These are phyloP conservation scores for Apophysomyces sp. DNA, from an alignment of 371 early-diverging fungal genomes.

Conservation along the genomic window DNA sequence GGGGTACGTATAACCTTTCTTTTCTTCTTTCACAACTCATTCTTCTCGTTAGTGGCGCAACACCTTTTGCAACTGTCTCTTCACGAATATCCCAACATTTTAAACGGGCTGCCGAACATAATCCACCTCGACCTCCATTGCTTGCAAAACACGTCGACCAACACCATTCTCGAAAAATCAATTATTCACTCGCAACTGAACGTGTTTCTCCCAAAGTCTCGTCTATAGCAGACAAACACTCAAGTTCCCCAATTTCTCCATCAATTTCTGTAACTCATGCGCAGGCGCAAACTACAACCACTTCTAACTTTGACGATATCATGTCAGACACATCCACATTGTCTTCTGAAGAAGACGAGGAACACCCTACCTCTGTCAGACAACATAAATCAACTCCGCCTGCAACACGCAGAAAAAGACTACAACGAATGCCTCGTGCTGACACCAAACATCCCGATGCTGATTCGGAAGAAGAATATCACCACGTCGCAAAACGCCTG, in stretches of 20 bases:
- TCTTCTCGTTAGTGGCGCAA: slow-evolving; percentile 56
- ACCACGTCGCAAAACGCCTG: slow-evolving; percentile 10
- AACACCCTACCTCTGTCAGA: slow-evolving; percentile 2
- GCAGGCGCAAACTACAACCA: slow-evolving; percentile 2
- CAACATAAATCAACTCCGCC: slow-evolving; percentile 5
- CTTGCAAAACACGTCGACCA: slow-evolving; percentile 74
- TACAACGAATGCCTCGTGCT: neutral
- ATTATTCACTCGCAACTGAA: slow-evolving; percentile 69
- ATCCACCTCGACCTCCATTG: slow-evolving; percentile 74
- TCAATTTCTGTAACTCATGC: neutral
- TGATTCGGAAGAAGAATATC: slow-evolving; percentile 7
- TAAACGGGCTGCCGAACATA: slow-evolving; percentile 72
- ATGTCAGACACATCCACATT: slow-evolving; percentile 13
- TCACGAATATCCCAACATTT: slow-evolving; percentile 87
- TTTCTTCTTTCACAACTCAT: neutral
- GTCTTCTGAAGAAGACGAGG: slow-evolving; percentile 21
- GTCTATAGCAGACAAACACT: neutral
- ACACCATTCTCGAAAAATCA: slow-evolving; percentile 74
- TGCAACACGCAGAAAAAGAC: neutral
- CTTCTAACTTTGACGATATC: neutral
- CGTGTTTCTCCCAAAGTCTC: neutral
- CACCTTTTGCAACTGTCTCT: slow-evolving; percentile 85
- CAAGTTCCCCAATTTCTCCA: neutral
- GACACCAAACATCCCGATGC: slow-evolving; percentile 8
- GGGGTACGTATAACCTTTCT: slow-evolving; percentile 50